These are phyloP conservation scores for Arctostaphylos glauca DNA, from an alignment of 148 eudicot species.

Conservation along the genomic window DNA sequence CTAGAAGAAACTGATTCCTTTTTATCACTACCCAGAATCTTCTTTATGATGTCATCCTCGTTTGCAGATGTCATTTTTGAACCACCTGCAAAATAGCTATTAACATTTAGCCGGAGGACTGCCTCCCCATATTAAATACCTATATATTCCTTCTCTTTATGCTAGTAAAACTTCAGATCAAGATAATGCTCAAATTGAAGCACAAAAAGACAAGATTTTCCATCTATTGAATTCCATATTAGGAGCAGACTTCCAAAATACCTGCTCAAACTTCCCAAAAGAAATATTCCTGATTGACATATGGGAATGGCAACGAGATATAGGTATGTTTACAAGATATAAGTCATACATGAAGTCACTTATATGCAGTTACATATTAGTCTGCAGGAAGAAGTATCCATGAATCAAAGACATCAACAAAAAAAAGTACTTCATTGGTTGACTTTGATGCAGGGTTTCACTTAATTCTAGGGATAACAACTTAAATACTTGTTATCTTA, in stretches of 20 bases:
- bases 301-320: neutral
- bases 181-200: neutral
- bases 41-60: slow-evolving; percentile 61
- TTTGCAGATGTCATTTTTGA: slow-evolving; percentile 49
- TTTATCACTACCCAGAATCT: slow-evolving; percentile 52
- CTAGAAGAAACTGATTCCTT: slow-evolving; percentile 34
- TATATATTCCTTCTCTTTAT: neutral
- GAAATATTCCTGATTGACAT: neutral
- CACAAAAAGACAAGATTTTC: slow-evolving; percentile 2
- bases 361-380: neutral
- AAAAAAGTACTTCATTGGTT: neutral
- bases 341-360: neutral
- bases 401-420: neutral
- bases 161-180: neutral
- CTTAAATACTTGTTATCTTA: too few relatives aligned
- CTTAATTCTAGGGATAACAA: neutral
- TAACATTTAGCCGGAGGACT: slow-evolving; percentile 13
- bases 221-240: neutral
- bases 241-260: neutral
- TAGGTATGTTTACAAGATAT: neutral
- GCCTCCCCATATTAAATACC: neutral
- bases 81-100: slow-evolving; percentile 46
- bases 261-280: neutral
- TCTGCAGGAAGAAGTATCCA: neutral
- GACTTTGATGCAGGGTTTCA: neutral